Percentiles rank a stretch among this genome's conserved stretches.
phyloP scores from a whole-genome alignment of 257 asterid genomes.

The Solanum bulbocastanum region DNA sequence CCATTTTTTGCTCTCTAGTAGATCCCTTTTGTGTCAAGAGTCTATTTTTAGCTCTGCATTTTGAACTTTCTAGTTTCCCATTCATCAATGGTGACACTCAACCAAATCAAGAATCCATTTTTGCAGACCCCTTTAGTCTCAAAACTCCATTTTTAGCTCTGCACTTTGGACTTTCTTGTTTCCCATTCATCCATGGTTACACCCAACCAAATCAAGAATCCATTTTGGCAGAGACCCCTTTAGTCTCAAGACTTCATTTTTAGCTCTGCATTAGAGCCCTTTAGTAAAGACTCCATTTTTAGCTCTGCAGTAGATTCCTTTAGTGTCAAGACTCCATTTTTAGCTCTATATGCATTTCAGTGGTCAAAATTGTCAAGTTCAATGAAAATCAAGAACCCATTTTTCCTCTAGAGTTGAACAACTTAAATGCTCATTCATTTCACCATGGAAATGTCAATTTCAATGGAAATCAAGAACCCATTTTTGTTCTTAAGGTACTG shows the following conservation, averaged over 20 bases:
- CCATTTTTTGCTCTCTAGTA: too few relatives aligned
- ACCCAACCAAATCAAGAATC: not conserved
- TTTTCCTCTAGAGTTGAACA: not conserved
- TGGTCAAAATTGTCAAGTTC: not conserved
- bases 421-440: not conserved
- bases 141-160: not conserved
- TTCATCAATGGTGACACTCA: not conserved
- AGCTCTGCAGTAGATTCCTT: not conserved
- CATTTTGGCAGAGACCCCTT: not conserved
- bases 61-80: not conserved
- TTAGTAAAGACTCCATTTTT: not conserved
- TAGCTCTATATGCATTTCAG: not conserved
- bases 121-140: not conserved
- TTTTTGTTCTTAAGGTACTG: not conserved
- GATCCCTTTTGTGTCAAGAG: not conserved
- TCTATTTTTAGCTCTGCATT: not conserved
- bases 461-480: not conserved
- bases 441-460: not conserved
- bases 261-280: too few relatives aligned
- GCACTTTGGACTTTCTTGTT: not conserved
- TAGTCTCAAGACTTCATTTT: not conserved
- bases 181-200: not conserved
- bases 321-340: not conserved
- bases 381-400: not conserved
- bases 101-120: not conserved